A percentile compares a stretch with the other conserved stretches of the same genome.
Conservation (phyloP, 305 asterid genomes). For the Coffea humblotiana region DNA sequence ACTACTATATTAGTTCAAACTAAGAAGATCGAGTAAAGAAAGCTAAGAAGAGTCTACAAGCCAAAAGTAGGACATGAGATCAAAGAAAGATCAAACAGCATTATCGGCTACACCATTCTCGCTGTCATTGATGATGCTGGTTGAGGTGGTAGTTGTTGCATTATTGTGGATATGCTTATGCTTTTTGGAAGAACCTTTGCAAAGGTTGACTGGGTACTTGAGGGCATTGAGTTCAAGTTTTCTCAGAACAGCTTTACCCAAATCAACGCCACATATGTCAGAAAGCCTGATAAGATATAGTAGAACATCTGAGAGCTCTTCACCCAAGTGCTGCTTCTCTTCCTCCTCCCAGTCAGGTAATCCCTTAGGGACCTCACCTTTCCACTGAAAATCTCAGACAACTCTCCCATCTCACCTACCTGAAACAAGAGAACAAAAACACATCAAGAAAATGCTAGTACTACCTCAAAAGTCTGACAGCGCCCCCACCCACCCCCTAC, state of each 20-base stretch:
- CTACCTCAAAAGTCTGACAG: background rate
- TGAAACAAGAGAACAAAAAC: conserved; percentile 15
- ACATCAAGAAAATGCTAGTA: background rate
- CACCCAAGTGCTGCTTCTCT: conserved; percentile 52
- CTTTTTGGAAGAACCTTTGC: conserved; percentile 39
- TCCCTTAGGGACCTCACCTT: conserved; percentile 56
- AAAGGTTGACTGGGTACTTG: conserved; percentile 41
- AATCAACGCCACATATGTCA: conserved; percentile 54
- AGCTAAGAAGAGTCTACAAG: background rate
- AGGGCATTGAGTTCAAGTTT: conserved; percentile 44
- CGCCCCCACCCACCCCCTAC: too few relatives aligned
- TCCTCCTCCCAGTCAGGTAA: conserved; percentile 45
- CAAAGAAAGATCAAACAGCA: conserved; percentile 19
- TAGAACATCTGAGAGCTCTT: conserved; percentile 52
- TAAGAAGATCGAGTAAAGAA: background rate
- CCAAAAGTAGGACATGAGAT: background rate
- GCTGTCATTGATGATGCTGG: conserved; percentile 15
- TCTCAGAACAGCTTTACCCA: conserved; percentile 42
- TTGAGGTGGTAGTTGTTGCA: background rate
- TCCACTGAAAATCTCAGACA: conserved; percentile 57
- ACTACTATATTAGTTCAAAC: background rate
- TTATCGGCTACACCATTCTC: conserved; percentile 20
- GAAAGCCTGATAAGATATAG: conserved; percentile 48
- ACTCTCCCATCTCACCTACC: conserved; percentile 61
- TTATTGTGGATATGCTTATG: conserved; percentile 10